phyloP scores from a whole-genome alignment of 345 rosid genomes.

The Tarenaya hassleriana region DNA sequence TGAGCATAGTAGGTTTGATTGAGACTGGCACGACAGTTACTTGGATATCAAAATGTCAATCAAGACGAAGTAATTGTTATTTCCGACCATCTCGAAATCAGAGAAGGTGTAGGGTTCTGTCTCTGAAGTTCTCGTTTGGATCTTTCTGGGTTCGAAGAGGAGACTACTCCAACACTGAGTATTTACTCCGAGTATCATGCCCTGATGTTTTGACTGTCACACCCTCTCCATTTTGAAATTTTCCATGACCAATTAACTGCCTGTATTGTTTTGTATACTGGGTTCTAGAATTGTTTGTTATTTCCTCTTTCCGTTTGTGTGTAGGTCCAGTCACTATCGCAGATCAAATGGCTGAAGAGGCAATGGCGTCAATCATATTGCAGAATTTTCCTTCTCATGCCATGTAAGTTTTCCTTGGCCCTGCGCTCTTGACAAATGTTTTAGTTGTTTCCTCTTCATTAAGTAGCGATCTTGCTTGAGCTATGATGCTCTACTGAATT shows the following conservation, averaged over 20 bases:
- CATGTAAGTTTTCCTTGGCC: slow-evolving; percentile 43
- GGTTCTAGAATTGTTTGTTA: neutral
- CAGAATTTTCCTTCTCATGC: slow-evolving; percentile 87
- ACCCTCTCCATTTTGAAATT: too few species aligned
- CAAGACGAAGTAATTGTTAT: too few species aligned
- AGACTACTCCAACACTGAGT: too few species aligned
- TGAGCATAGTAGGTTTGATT: neutral
- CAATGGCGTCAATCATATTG: slow-evolving; percentile 67
- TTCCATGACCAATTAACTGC: too few species aligned
- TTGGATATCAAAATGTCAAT: too few species aligned
- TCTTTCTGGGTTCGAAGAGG: too few species aligned
- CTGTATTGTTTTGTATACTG: neutral
- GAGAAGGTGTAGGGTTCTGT: too few species aligned
- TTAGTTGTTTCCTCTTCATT: neutral
- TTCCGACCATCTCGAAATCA: too few species aligned
- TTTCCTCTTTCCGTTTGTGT: slow-evolving; percentile 5
- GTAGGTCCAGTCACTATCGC: slow-evolving; percentile 98
- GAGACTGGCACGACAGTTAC: too few species aligned
- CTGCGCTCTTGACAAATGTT: neutral
- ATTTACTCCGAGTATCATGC: too few species aligned
- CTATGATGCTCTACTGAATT: slow-evolving; percentile 5
- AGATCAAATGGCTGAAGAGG: slow-evolving; percentile 85
- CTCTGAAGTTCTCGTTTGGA: too few species aligned
- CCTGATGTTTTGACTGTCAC: too few species aligned
- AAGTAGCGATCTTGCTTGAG: neutral